phyloP scores from a whole-genome alignment of 208 protist genomes.

The Leishmania gerbilli region DNA sequence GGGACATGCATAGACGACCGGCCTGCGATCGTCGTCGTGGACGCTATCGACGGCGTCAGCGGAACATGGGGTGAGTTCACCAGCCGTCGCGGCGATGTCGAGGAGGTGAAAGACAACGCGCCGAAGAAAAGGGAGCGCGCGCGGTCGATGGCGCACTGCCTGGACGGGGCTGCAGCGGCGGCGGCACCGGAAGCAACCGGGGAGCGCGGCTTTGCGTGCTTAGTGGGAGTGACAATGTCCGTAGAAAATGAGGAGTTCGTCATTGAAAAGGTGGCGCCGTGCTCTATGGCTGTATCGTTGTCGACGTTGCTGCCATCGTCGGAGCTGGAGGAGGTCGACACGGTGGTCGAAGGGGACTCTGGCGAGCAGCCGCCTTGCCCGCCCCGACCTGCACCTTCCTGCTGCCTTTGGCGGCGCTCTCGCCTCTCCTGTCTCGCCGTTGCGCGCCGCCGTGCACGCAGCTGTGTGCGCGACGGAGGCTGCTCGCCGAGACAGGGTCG shows the following conservation, averaged over 20 bases:
- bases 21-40: slow-evolving; percentile 1
- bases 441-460: slow-evolving; percentile 11
- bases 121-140: slow-evolving; percentile 72
- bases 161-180: not conserved
- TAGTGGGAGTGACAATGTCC: not conserved
- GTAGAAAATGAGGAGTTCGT: not conserved
- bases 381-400: not conserved
- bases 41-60: slow-evolving; percentile 34
- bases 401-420: not conserved
- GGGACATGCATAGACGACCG: not conserved
- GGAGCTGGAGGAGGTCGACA: slow-evolving; percentile 1
- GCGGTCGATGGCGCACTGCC: slow-evolving; percentile 58
- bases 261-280: not conserved
- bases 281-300: not conserved
- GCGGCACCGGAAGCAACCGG: not conserved
- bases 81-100: slow-evolving; percentile 57
- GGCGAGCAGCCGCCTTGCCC: not conserved
- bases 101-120: slow-evolving; percentile 56
- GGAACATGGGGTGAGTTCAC: slow-evolving; percentile 56
- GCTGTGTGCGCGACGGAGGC: slow-evolving; percentile 16
- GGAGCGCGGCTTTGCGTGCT: not conserved
- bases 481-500: slow-evolving; percentile 47
- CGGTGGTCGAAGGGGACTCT: not conserved
- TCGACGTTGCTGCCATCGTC: not conserved
- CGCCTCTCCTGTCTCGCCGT: not conserved